phyloP scores from a whole-genome alignment of 2,329 filamentous ascomycete genomes.

The Fusarium sp. region DNA sequence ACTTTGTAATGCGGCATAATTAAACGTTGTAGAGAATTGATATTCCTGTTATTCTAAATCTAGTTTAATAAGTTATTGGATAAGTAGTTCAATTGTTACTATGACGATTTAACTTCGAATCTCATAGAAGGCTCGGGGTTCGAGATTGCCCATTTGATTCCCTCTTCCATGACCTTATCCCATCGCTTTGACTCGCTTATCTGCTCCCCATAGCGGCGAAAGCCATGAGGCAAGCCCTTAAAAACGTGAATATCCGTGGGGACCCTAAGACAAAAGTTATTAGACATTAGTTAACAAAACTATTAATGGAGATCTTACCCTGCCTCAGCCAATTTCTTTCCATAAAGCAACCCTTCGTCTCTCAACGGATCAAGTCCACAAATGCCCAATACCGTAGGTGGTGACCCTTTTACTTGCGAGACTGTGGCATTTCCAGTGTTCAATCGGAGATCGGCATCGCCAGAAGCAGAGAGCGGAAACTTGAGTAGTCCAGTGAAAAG shows the following conservation, averaged over 20 bases:
- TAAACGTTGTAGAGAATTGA: neutral
- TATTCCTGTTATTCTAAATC: fast-evolving
- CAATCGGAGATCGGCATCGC: conserved; percentile 50
- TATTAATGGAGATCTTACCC: conserved; percentile 49
- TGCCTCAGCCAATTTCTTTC: conserved; percentile 55
- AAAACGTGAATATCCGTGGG: conserved; percentile 62
- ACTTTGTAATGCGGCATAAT: conserved; percentile 17
- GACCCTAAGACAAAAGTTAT: conserved; percentile 49
- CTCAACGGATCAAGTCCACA: conserved; percentile 60
- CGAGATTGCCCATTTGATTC: conserved; percentile 56
- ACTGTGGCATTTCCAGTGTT: conserved; percentile 50
- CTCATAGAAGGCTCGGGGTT: conserved; percentile 48
- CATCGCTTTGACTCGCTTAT: conserved; percentile 53
- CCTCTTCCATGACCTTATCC: conserved; percentile 57
- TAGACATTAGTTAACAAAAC: fast-evolving
- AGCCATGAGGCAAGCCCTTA: conserved; percentile 64
- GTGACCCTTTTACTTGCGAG: conserved; percentile 55
- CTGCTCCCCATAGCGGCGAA: conserved; percentile 54
- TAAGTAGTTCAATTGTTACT: too few species aligned
- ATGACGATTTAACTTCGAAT: conserved; percentile 31
- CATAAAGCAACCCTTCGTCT: conserved; percentile 62
- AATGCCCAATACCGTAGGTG: conserved; percentile 58
- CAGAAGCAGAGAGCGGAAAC: conserved; percentile 25
- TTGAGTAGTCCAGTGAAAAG: conserved; percentile 47
- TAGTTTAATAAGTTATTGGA: too few species aligned